A percentile compares a stretch with the other conserved stretches of the same genome.
These are phyloP conservation scores for Cryptococcus sp. DNA, from an alignment of 1,284 basidiomycete genomes.

Conservation along the genomic window DNA sequence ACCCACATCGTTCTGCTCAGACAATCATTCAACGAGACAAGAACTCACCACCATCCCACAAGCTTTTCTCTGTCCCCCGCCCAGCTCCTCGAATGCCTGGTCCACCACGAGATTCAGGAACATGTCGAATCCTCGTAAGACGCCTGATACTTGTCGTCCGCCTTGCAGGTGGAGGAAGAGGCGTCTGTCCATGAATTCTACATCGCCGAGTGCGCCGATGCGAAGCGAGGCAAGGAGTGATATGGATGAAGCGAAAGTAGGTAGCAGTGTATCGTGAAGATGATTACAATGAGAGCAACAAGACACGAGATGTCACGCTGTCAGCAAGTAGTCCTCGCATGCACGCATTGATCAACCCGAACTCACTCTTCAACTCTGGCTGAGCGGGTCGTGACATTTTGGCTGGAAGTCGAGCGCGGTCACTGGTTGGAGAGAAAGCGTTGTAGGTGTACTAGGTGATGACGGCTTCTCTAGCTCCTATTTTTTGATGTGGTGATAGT, in stretches of 20 bases:
- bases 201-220: neutral
- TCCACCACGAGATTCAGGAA: constrained; percentile 98
- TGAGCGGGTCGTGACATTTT: constrained; percentile 86
- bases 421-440: neutral
- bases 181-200: constrained; percentile 97
- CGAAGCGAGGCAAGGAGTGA: neutral
- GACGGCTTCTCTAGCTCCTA: too few species aligned
- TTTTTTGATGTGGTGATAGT: too few species aligned
- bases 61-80: constrained; percentile 81
- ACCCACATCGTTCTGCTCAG: too few species aligned
- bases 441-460: too few species aligned
- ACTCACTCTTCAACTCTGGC: constrained; percentile 85
- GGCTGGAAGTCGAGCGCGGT: constrained; percentile 2
- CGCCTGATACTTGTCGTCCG: constrained; percentile 91
- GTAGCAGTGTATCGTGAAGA: too few species aligned
- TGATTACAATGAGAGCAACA: too few species aligned
- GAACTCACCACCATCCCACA: constrained; percentile 83
- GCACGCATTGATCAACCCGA: too few species aligned
- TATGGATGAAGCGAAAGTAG: neutral
- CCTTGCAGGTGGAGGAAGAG: constrained; percentile 94
- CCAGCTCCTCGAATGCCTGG: constrained; percentile 88
- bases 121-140: constrained; percentile 95
- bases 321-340: too few species aligned
- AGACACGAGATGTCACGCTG: too few species aligned
- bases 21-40: neutral